These are phyloP conservation scores for Colletotrichum sp. DNA, from an alignment of 2,329 filamentous ascomycete species.

Conservation along the genomic window DNA sequence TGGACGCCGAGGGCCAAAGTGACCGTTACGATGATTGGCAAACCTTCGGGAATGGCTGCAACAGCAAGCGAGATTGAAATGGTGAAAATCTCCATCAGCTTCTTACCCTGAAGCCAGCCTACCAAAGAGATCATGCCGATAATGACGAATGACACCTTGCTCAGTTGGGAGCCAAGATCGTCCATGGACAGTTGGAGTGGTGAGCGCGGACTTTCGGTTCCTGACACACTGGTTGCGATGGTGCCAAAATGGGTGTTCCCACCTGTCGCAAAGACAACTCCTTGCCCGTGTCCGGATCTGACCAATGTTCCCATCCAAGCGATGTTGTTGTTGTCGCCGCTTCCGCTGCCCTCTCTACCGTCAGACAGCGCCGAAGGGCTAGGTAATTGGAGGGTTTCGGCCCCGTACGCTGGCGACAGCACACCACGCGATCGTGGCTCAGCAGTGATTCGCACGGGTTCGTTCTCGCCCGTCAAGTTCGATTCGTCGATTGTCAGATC, in stretches of 20 bases:
- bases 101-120: slow-evolving; percentile 88
- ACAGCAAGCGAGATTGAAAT: slow-evolving; percentile 97
- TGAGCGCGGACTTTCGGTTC: slow-evolving; percentile 93
- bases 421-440: slow-evolving; percentile 53
- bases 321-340: slow-evolving; percentile 89
- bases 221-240: slow-evolving; percentile 91
- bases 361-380: slow-evolving; percentile 53
- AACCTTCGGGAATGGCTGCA: slow-evolving; percentile 92
- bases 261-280: slow-evolving; percentile 96
- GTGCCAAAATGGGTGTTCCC: slow-evolving; percentile 94
- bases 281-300: slow-evolving; percentile 92
- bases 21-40: slow-evolving; percentile 98
- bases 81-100: slow-evolving; percentile 92
- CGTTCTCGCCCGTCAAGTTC: slow-evolving; percentile 95
- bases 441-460: slow-evolving; percentile 81
- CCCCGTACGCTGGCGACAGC: slow-evolving; percentile 33
- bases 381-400: slow-evolving; percentile 31
- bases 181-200: slow-evolving; percentile 97
- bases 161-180: slow-evolving; percentile 92
- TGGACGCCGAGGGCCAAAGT: slow-evolving; percentile 94
- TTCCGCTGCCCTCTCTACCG: slow-evolving; percentile 69
- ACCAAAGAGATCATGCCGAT: slow-evolving; percentile 93
- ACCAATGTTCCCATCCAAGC: slow-evolving; percentile 98
- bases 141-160: slow-evolving; percentile 94
- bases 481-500: slow-evolving; percentile 96